Percentiles rank a stretch among this genome's conserved stretches.
Evolutionary conservation across 2,329 filamentous ascomycete species (phyloP).

Genomic region (Alternaria alternata): DNA sequence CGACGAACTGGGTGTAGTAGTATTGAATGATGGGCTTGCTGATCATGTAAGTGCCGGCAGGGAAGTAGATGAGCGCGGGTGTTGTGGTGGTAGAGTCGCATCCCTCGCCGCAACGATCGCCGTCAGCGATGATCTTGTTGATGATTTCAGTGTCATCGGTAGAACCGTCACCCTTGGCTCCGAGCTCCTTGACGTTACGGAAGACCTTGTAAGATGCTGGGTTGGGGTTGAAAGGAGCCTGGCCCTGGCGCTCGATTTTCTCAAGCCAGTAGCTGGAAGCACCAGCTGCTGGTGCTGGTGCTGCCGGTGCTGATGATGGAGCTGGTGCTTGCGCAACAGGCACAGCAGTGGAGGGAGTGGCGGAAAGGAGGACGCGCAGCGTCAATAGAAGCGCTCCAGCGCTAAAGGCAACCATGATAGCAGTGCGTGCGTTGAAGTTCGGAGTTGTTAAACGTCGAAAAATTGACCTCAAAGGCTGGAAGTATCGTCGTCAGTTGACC

Average conservation of each 20-base stretch:
- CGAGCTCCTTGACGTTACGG: conserved; percentile 59
- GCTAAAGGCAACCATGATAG: conserved; percentile 51
- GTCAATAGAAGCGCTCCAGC: conserved; percentile 48
- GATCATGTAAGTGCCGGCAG: conserved; percentile 83
- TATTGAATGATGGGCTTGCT: conserved; percentile 80
- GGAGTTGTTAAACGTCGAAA: conserved; percentile 21
- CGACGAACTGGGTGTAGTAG: conserved; percentile 94
- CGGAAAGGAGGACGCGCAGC: conserved; percentile 48
- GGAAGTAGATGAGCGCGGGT: conserved; percentile 91
- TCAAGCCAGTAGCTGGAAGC: conserved; percentile 72
- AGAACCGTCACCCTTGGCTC: conserved; percentile 64
- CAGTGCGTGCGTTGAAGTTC: conserved; percentile 29
- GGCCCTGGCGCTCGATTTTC: conserved; percentile 73
- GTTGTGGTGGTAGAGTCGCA: conserved; percentile 86
- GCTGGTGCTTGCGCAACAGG: conserved; percentile 38
- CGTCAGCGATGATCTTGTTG: conserved; percentile 81
- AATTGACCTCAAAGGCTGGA: conserved; percentile 32
- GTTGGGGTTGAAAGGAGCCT: conserved; percentile 67
- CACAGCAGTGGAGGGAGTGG: conserved; percentile 37
- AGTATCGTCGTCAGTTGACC: conserved; percentile 38
- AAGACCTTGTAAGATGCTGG: conserved; percentile 67
- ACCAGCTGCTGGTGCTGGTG: conserved; percentile 28
- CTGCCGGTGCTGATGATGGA: conserved; percentile 16
- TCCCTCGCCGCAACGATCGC: conserved; percentile 77
- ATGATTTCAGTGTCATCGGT: conserved; percentile 90